Evolutionary conservation across 305 asterid genomes (phyloP), one percentile per base, ranked within the genome.

Genomic region (Salvia sclarea): DNA sequence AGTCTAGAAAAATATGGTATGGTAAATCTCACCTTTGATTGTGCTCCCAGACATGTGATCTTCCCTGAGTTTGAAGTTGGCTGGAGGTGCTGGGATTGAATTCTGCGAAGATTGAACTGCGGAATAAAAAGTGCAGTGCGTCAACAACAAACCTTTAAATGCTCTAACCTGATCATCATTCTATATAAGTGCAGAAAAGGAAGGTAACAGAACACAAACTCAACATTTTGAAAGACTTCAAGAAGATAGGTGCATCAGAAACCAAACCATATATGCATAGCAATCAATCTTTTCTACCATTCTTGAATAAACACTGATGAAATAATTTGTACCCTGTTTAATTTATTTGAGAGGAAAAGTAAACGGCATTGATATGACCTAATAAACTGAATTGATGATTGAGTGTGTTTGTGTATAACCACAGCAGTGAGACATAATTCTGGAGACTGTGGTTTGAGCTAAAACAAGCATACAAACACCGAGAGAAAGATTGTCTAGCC

Each of bases 21-120:
- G 20, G 64, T 7, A 13, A 30, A 37, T 56, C 54, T 79, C 74
- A 91, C 96, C 98, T 86, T 89, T 92, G 10, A 76, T 78, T 60
- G 95, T 84, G 85, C 95, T 86, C 64, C 89, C 96, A 9, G 95
- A 81, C 53, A 87, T 67, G 73, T 83, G 91, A 69, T 86, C 95
- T 67, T 89, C 96, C 85, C 96, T 80, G 68, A 80, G 78, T 85
- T 85, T 84, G 82, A 87, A 86, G 82, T 81, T 79, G 70, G 84
- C 80, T 16, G 91, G 87, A 72, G 88, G 88, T 61, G 87, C 82
- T 64, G 85, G 83, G 66, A 92, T 84, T 62, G 87, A 84, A 72
- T 86, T 85, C 74, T 83, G 78, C 41, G 80, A 78, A 75, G 92
- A 74, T 84, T 83, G 95, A 64, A 87, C 92, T 87, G 85, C 71